A percentile compares a stretch with the other conserved stretches of the same genome.
phyloP scores from a whole-genome alignment of 2,329 filamentous ascomycete species.

The Colletotrichum sansevieriae region DNA sequence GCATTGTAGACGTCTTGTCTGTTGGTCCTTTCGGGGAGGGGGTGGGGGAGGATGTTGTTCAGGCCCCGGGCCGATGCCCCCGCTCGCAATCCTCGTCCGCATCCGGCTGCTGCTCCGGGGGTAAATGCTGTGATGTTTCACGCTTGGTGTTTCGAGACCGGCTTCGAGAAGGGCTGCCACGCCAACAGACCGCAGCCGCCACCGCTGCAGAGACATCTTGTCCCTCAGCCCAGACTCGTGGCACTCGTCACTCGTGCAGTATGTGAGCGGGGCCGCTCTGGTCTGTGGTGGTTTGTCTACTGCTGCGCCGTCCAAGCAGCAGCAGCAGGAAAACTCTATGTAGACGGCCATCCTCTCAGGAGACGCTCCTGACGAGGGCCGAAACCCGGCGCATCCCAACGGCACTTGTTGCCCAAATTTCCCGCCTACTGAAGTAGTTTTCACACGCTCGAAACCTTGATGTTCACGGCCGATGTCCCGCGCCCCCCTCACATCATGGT shows the following conservation, averaged over 20 bases:
- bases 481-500: too few relatives aligned
- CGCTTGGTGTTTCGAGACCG: constrained; percentile 31
- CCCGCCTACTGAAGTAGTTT: background rate
- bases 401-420: background rate
- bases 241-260: constrained; percentile 2
- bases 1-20: background rate
- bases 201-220: too few relatives aligned
- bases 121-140: constrained; percentile 38
- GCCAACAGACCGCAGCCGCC: background rate
- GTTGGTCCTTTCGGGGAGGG: background rate
- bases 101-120: constrained; percentile 27
- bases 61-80: constrained; percentile 15
- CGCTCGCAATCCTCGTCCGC: constrained; percentile 29
- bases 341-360: constrained; percentile 23
- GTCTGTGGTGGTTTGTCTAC: background rate
- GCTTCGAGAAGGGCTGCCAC: constrained; percentile 36
- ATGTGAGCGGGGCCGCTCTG: background rate
- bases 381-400: constrained; percentile 20
- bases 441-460: background rate
- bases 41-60: too few relatives aligned
- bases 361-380: constrained; percentile 1
- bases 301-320: too few relatives aligned
- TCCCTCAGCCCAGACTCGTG: background rate
- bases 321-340: constrained; percentile 10
- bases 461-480: background rate